Percentiles rank a stretch among this genome's conserved stretches.
Evolutionary conservation across 1,284 basidiomycete genomes (phyloP).

Genomic region (Thelephora terrestris): DNA sequence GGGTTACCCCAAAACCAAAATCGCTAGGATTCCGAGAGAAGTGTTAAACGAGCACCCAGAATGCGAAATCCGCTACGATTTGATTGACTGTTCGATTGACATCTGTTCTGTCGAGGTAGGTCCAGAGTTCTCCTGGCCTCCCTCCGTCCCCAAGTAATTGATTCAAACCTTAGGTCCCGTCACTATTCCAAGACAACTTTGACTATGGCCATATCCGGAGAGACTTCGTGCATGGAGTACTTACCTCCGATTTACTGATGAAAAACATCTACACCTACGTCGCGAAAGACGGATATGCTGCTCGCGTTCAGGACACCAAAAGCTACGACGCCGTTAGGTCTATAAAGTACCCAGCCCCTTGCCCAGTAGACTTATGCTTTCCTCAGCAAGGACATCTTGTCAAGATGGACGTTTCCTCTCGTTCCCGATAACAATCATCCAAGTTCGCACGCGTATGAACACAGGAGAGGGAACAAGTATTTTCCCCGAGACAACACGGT

Average conservation of each 20-base stretch:
- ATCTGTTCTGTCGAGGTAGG: constrained; percentile 85
- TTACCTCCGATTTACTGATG: constrained; percentile 92
- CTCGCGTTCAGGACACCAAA: constrained; percentile 81
- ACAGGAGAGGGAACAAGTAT: constrained; percentile 80
- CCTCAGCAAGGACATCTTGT: constrained; percentile 81
- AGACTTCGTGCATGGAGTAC: constrained; percentile 94
- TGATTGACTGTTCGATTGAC: constrained; percentile 85
- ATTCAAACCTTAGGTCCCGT: constrained; percentile 62
- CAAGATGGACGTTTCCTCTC: constrained; percentile 90
- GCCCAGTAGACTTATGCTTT: background rate
- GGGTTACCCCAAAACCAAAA: constrained; percentile 50
- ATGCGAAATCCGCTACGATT: constrained; percentile 76
- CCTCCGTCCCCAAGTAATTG: background rate
- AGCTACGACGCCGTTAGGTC: constrained; percentile 85
- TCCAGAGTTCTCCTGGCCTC: constrained; percentile 4
- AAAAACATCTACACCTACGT: constrained; percentile 92
- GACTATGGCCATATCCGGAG: constrained; percentile 89
- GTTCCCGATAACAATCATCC: constrained; percentile 92
- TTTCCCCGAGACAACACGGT: constrained; percentile 70
- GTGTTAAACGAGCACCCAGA: constrained; percentile 60
- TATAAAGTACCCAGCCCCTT: constrained; percentile 4
- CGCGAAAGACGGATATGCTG: constrained; percentile 78
- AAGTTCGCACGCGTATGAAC: constrained; percentile 70
- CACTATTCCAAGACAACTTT: constrained; percentile 97
- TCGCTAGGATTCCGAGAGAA: constrained; percentile 58